These are phyloP conservation scores for Adansonia grandidieri DNA, from an alignment of 441 rosid genomes.

Conservation along the genomic window DNA sequence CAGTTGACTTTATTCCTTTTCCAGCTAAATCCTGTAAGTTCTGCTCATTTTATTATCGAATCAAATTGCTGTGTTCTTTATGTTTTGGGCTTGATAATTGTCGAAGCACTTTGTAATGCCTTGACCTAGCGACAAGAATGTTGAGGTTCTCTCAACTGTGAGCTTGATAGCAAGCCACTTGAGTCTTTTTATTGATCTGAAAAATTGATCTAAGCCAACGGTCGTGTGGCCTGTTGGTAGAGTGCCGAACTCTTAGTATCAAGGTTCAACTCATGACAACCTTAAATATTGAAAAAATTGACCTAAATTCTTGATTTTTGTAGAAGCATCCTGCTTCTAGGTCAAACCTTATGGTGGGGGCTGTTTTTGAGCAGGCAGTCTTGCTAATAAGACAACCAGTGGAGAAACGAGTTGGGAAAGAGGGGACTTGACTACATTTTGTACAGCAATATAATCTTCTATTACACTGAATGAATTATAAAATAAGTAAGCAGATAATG, in stretches of 20 bases:
- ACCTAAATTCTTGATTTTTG: neutral
- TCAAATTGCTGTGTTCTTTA: neutral
- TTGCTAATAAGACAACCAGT: neutral
- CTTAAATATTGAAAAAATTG: too few species aligned
- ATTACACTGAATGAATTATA: neutral
- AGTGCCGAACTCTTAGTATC: too few species aligned
- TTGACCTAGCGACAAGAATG: neutral
- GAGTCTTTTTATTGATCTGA: neutral
- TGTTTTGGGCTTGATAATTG: neutral
- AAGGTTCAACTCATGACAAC: too few species aligned
- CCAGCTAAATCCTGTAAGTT: neutral
- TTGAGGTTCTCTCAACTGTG: too few species aligned
- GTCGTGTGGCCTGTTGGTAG: too few species aligned
- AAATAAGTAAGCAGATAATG: too few species aligned
- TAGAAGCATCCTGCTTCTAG: neutral
- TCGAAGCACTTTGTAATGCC: neutral
- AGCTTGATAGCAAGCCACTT: neutral
- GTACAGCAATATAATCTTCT: neutral
- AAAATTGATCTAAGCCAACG: too few species aligned
- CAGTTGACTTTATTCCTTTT: neutral
- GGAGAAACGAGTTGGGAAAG: neutral
- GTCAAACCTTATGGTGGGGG: neutral
- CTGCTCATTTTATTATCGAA: neutral
- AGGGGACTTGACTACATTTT: neutral
- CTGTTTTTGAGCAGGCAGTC: neutral